phyloP scores from a whole-genome alignment of 2,329 filamentous ascomycete species.

The Didymella pinodella region DNA sequence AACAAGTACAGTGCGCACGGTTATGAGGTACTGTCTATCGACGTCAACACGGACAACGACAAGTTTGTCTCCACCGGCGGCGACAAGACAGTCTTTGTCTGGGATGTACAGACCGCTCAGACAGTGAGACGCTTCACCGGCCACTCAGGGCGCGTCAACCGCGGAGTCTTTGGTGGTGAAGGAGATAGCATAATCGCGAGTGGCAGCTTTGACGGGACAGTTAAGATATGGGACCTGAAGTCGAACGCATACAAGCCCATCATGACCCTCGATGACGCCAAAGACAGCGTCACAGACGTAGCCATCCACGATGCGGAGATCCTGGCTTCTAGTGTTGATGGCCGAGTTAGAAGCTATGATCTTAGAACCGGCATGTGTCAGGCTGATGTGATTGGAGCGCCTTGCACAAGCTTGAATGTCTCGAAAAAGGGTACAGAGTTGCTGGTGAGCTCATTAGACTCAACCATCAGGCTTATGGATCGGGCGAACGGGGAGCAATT shows the following conservation, averaged over 20 bases:
- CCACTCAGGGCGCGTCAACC: slow-evolving; percentile 78
- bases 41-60: slow-evolving; percentile 77
- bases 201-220: slow-evolving; percentile 76
- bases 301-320: slow-evolving; percentile 61
- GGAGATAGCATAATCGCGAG: slow-evolving; percentile 76
- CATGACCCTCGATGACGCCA: slow-evolving; percentile 76
- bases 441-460: slow-evolving; percentile 79
- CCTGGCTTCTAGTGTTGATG: slow-evolving; percentile 82
- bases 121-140: slow-evolving; percentile 79
- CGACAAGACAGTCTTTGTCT: slow-evolving; percentile 89
- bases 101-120: slow-evolving; percentile 85
- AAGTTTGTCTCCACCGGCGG: slow-evolving; percentile 88
- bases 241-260: slow-evolving; percentile 65
- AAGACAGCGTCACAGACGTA: slow-evolving; percentile 68
- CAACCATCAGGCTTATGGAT: slow-evolving; percentile 81
- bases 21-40: slow-evolving; percentile 86
- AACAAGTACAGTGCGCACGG: slow-evolving; percentile 90
- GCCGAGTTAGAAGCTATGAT: slow-evolving; percentile 82
- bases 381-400: slow-evolving; percentile 52
- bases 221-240: slow-evolving; percentile 68
- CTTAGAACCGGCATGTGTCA: slow-evolving; percentile 73
- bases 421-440: slow-evolving; percentile 77
- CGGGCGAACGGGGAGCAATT: slow-evolving; percentile 75
- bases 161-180: slow-evolving; percentile 78
- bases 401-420: slow-evolving; percentile 77